These are phyloP conservation scores for Botrytis pseudocinerea DNA, from an alignment of 2,329 filamentous ascomycete genomes.

Conservation along the genomic window DNA sequence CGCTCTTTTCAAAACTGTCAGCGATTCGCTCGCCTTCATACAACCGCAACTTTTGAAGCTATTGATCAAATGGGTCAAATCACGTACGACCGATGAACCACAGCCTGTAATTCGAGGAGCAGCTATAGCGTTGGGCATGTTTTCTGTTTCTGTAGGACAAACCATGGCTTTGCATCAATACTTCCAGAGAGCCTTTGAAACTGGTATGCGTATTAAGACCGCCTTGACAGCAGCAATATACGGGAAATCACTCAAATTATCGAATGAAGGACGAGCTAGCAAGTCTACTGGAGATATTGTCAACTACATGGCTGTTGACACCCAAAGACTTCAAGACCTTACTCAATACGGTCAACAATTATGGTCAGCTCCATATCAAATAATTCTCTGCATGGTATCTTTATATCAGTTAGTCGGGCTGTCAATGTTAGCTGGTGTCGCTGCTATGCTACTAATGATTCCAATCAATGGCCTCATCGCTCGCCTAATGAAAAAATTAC, in stretches of 20 bases:
- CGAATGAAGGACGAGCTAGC: conserved; percentile 83
- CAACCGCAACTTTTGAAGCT: conserved; percentile 88
- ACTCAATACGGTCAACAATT: conserved; percentile 94
- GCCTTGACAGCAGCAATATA: conserved; percentile 90
- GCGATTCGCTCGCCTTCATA: conserved; percentile 81
- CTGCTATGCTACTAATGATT: conserved; percentile 96
- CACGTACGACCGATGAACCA: conserved; percentile 63
- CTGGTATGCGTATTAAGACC: conserved; percentile 95
- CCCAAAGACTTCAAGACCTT: conserved; percentile 89
- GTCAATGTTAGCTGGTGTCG: conserved; percentile 94
- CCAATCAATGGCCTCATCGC: conserved; percentile 92
- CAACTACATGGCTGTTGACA: conserved; percentile 99
- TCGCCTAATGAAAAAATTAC: conserved; percentile 87
- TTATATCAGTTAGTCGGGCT: conserved; percentile 92
- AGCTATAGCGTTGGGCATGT: conserved; percentile 90
- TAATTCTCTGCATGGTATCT: conserved; percentile 90
- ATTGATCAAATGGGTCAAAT: conserved; percentile 81
- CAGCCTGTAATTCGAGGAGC: conserved; percentile 82
- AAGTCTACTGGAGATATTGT: conserved; percentile 98
- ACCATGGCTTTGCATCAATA: conserved; percentile 95
- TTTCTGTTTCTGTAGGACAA: conserved; percentile 79
- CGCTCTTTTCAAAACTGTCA: conserved; percentile 82
- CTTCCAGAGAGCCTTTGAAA: conserved; percentile 92
- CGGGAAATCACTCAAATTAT: conserved; percentile 82
- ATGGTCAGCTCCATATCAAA: conserved; percentile 97